Conservation (phyloP, 441 rosid genomes). For the Adansonia grandidieri region DNA sequence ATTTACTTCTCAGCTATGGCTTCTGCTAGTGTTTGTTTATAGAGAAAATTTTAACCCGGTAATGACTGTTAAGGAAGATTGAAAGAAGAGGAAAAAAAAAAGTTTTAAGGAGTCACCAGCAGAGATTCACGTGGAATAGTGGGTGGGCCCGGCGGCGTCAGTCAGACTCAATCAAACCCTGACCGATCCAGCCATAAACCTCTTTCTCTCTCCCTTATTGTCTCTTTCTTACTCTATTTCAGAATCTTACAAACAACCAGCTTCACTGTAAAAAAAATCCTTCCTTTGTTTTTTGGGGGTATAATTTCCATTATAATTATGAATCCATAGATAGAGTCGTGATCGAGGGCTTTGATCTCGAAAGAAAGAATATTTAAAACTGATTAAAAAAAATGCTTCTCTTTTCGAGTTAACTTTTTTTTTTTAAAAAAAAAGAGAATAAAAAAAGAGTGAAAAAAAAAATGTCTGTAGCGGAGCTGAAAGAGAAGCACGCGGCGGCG, state of each 20-base stretch:
- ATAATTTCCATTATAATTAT: neutral
- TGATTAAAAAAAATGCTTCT: conserved; percentile 20
- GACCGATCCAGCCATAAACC: neutral
- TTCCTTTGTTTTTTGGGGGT: neutral
- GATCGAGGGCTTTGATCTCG: neutral
- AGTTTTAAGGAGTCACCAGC: rapidly evolving
- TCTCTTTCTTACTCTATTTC: conserved; percentile 5
- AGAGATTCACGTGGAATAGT: conserved; percentile 32
- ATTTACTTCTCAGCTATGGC: neutral
- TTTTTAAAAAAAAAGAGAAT: neutral
- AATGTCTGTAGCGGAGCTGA: conserved; percentile 90
- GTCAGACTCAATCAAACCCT: conserved; percentile 32
- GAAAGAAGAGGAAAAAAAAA: neutral
- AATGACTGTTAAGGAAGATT: neutral
- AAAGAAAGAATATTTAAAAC: neutral
- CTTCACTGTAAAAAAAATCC: neutral
- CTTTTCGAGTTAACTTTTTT: neutral
- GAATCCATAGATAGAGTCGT: neutral
- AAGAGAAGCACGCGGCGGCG: conserved; percentile 80
- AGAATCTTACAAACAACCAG: conserved; percentile 8
- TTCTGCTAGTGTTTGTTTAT: neutral
- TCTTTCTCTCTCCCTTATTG: neutral
- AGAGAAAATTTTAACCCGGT: neutral
- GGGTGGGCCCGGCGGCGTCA: conserved; percentile 51
- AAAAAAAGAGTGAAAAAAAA: conserved; percentile 24